Conservation (phyloP, 805 yeast genomes). For the Cyberlindnera galapagoensis region DNA sequence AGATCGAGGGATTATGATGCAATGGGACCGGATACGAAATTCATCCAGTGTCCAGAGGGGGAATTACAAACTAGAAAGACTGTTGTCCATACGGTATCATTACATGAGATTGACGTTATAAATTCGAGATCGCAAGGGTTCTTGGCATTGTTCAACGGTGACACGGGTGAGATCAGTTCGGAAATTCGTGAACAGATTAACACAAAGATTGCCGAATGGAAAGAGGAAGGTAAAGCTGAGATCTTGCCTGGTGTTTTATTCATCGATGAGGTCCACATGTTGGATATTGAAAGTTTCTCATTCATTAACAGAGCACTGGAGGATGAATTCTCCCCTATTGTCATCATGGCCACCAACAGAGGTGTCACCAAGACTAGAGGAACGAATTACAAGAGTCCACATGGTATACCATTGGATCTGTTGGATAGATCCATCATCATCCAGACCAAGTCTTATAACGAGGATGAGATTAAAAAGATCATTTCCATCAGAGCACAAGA, state of each 20-base stretch:
- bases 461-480: conserved; percentile 82
- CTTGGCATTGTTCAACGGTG: conserved; percentile 89
- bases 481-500: conserved; percentile 86
- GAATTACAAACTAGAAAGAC: conserved; percentile 94
- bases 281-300: conserved; percentile 94
- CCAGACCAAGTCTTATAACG: conserved; percentile 71
- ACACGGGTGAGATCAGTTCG: conserved; percentile 95
- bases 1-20: conserved; percentile 98
- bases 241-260: conserved; percentile 96
- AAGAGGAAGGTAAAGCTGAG: conserved; percentile 97
- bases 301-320: conserved; percentile 94
- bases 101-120: conserved; percentile 96
- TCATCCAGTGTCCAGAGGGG: conserved; percentile 98
- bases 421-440: conserved; percentile 91
- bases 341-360: conserved; percentile 96
- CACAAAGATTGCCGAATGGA: conserved; percentile 96
- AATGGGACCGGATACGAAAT: conserved; percentile 96
- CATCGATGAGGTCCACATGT: conserved; percentile 97
- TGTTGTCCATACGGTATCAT: conserved; percentile 94
- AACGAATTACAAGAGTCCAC: conserved; percentile 89
- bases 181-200: conserved; percentile 96
- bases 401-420: conserved; percentile 94
- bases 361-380: conserved; percentile 94
- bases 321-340: conserved; percentile 94
- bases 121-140: conserved; percentile 98